These are phyloP conservation scores for Leptomonas pyrrhocoris DNA, from an alignment of 208 protist genomes.

Conservation along the genomic window DNA sequence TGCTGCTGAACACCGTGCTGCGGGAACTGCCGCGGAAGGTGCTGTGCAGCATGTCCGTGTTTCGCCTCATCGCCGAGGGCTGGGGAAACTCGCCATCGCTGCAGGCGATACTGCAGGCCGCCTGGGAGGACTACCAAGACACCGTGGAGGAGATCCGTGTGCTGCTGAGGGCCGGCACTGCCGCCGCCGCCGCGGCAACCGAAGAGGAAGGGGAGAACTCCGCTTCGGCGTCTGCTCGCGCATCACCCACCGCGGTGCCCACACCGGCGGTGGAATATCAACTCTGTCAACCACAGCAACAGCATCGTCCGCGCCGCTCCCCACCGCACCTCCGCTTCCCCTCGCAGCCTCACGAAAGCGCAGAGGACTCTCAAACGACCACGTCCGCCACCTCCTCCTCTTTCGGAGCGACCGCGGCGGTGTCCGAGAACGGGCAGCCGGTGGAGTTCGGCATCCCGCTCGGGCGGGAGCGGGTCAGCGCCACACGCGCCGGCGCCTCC, in stretches of 20 bases:
- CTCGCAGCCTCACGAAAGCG: not conserved
- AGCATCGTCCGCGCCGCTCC: conserved; percentile 2
- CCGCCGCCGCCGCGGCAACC: not conserved
- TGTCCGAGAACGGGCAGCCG: not conserved
- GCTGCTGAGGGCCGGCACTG: conserved; percentile 5
- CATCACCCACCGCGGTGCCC: conserved; percentile 1
- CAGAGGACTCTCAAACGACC: not conserved
- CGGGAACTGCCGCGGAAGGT: conserved; percentile 44
- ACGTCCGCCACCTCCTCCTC: not conserved
- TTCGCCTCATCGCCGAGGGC: conserved; percentile 67
- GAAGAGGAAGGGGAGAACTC: not conserved
- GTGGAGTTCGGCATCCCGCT: conserved; percentile 10
- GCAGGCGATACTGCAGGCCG: conserved; percentile 47
- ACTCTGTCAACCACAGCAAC: not conserved
- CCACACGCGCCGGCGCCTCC: not conserved
- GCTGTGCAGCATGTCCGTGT: conserved; percentile 48
- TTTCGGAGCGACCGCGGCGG: too few species aligned
- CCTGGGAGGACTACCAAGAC: conserved; percentile 46
- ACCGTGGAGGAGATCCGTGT: conserved; percentile 29
- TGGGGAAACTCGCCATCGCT: conserved; percentile 69
- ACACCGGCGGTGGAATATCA: not conserved
- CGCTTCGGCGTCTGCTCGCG: not conserved
- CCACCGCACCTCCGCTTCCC: conserved; percentile 27
- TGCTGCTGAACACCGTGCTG: conserved; percentile 70
- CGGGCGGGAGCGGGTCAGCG: not conserved